Evolutionary conservation across 179 eudicot species (phyloP), one percentile per base, ranked within the genome.

Genomic region (Silene noctiflora): DNA sequence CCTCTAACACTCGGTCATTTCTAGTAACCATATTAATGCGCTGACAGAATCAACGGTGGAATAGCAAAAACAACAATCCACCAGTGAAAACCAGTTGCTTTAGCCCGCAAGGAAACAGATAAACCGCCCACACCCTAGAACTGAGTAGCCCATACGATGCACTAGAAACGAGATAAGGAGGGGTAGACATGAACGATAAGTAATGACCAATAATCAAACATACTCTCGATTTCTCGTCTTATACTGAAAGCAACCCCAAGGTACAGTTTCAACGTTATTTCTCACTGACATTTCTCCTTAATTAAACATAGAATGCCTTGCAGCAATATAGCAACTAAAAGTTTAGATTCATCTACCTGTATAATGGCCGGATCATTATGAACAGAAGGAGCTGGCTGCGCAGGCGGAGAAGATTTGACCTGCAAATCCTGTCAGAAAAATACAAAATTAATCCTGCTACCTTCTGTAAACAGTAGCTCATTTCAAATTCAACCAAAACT

Each of bases 311-410:
- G 11, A 39, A 35, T 42, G 27, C 71, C 53, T 42, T 67, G 20
- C 71, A 39, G 19, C 44, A 35, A 67, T n/a, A 72, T 6, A 72
- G 13, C 48, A 22, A 20, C 46, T 8, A 58, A 10, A 20, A 17
- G 20, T 33, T 7, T 21, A 25, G 19, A 14, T 25, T 14, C 6
- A 62, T 24, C 73, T 81, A 84, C 89, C 88, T 81, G 89, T 33
- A 88, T 86, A 72, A 88, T 86, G 70, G 91, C 91, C 14, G 91
- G 91, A 67, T 88, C 91, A 81, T 74, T 86, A 74, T 80, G 81
- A 67, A 85, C 78, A 71, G 85, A 66, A 53, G 80, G 76, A 29
- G 89, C 64, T 5, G 79, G 60, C 83, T 79, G 88, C 22, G 80
- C 83, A 60, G 88, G 84, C 27, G 87, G 91, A 16, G 84, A 81